Evolutionary conservation across 2,329 filamentous ascomycete species (phyloP).

Genomic region (Clonostachys rosea): DNA sequence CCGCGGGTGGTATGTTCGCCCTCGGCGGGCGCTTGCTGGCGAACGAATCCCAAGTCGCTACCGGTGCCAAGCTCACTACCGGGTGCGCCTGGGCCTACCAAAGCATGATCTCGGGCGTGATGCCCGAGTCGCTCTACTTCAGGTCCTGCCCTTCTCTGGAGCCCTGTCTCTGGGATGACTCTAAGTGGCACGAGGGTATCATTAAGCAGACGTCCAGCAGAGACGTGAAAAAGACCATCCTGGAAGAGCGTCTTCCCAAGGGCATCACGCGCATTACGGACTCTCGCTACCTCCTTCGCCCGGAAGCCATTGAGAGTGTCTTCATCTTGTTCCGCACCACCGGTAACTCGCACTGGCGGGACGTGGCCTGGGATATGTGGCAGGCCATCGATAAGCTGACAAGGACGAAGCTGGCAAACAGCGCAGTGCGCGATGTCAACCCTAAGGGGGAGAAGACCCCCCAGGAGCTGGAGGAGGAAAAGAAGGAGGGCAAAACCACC

Average conservation of each 20-base stretch:
- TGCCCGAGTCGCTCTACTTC: conserved; percentile 45
- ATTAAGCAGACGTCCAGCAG: conserved; percentile 21
- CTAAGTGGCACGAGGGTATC: conserved; percentile 10
- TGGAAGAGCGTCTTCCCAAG: conserved; percentile 28
- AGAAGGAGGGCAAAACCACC: too few species aligned
- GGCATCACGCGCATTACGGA: conserved; percentile 60
- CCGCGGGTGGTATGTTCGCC: conserved; percentile 60
- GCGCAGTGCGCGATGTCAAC: conserved; percentile 36
- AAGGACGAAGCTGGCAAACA: conserved; percentile 40
- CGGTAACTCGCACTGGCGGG: conserved; percentile 35
- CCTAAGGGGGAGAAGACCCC: neutral
- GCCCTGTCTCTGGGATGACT: conserved; percentile 25
- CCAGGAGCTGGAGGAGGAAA: neutral
- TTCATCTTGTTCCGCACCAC: conserved; percentile 50
- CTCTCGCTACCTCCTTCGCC: conserved; percentile 44
- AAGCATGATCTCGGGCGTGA: conserved; percentile 46
- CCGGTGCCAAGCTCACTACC: conserved; percentile 41
- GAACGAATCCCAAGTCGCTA: conserved; percentile 35
- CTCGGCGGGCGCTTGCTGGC: conserved; percentile 55
- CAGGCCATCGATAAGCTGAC: conserved; percentile 39
- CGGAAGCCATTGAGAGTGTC: conserved; percentile 48
- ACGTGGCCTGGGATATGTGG: conserved; percentile 52
- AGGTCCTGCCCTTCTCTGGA: conserved; percentile 25
- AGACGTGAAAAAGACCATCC: conserved; percentile 14
- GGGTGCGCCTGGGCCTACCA: conserved; percentile 55